Base-by-base conservation (phyloP, 352 stramenopile genomes). In the Halophytophthora batemanensis region DNA sequence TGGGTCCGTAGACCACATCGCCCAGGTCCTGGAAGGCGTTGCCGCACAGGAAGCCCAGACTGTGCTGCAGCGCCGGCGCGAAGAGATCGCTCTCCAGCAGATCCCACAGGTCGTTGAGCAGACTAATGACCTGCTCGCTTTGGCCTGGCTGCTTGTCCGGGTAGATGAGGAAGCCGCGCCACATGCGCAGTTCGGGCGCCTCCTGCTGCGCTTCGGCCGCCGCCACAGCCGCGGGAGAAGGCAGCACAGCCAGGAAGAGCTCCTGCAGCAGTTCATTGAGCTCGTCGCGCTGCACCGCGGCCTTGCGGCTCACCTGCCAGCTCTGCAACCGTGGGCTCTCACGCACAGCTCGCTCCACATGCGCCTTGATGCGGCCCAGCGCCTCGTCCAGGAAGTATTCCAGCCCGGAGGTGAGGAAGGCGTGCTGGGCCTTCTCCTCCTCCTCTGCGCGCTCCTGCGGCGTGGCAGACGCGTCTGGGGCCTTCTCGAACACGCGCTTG, bases 41-140 rank as follows among this genome's bases (percentile, higher is more conserved):
- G 29, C 77, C 76, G 39, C 77, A 88, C n/a, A 91, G 40, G 45
- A 86, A 89, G 0, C 74, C 74, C 25, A 91, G 72, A 42, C 66
- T 82, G 45, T 91, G 75, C 61, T 87, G 73, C 53, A 91, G 47
- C 21, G 77, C 80, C 17, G 80, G 76, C 43, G 73, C 66, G 57
- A 91, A 89, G 23, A 91, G 57, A 40, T 91, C 71, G 60, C 77
- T 91, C 50, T 91, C 81, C 17, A 91, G 64, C 29, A 91, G 66
- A 42, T 91, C 81, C 81, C 81, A 91, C 15, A 91, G 62, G 54
- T 91, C 81, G 50, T 91, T 91, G 18, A 91, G 71, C 33, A 91
- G 54, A 28, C 77, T 85, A 60, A 91, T 88, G 13, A 89, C 77
- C 22, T 83, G 64, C 56, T 91, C 77, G 50, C 77, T 77, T 54